These are phyloP conservation scores for Pelargonium hybrid DNA, from an alignment of 441 rosid species.

Conservation along the genomic window DNA sequence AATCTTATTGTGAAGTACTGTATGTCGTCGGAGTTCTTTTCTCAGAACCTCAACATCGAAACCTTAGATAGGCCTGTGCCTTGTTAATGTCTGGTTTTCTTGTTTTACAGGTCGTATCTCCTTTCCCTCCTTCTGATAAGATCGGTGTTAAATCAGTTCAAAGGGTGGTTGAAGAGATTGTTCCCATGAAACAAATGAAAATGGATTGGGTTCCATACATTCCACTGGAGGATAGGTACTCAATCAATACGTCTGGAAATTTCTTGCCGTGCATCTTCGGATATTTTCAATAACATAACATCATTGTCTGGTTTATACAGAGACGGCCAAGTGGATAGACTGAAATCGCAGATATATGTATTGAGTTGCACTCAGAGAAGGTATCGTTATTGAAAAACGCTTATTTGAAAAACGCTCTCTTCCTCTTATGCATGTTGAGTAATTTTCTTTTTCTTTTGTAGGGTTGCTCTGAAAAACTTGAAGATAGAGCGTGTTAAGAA, in stretches of 20 bases:
- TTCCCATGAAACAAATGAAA: constrained; percentile 96
- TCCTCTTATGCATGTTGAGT: not conserved
- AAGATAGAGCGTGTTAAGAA: constrained; percentile 79
- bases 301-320: constrained; percentile 31
- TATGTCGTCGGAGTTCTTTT: not conserved
- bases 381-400: constrained; percentile 19
- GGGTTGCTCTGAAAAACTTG: constrained; percentile 81
- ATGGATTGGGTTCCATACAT: constrained; percentile 98
- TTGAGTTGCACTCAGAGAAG: constrained; percentile 78
- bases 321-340: constrained; percentile 61
- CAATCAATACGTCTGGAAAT: constrained; percentile 15
- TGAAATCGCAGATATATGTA: constrained; percentile 60
- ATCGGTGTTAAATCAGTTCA: constrained; percentile 90
- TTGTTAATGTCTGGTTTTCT: constrained; percentile 7
- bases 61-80: not conserved
- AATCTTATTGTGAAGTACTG: too few relatives aligned
- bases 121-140: constrained; percentile 93
- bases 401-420: too few relatives aligned
- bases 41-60: not conserved
- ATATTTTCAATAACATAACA: constrained; percentile 5
- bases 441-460: constrained; percentile 30
- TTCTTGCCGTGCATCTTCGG: not conserved
- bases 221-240: constrained; percentile 74
- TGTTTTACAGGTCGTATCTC: constrained; percentile 59
- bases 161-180: constrained; percentile 79